Base-by-base conservation (phyloP, 2,329 filamentous ascomycete species). In the Aspergillus ibericus region DNA sequence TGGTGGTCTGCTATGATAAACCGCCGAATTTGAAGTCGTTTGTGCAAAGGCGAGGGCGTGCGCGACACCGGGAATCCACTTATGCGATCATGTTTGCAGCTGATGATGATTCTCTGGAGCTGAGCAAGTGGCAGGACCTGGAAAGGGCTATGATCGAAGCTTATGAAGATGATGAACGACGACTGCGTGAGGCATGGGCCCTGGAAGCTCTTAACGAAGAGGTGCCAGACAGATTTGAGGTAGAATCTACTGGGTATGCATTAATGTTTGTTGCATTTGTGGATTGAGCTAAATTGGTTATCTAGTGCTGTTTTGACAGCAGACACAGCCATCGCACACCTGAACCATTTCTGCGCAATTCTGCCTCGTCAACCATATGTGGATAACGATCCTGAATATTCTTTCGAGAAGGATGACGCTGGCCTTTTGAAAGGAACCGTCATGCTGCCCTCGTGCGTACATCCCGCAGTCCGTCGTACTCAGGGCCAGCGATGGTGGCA, bases 311-410 rank as follows among this genome's bases (percentile, higher is more conserved):
- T 85, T 12, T 77, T 97, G 13, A 89, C 89, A 10, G 80, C 92
- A 1, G 84, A 90, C 36, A 90, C 90, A 63, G 89, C 91, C 0
- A 85, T 88, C 49, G 75, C 81, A n/a, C 92, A 95, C 71, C 81
- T 98, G 1, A 81, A 90, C 48, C 91, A 96, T 72, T 96, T 97
- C 66, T 97, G 93, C 72, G 78, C 80, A 0, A 81, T 82, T 0
- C 72, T 92, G 0, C 81, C 84, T 0, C 76, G 78, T 0, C 82
- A 84, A 25, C 44, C 61, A 0, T 91, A 87, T 68, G 80, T 87
- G 6, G 85, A 92, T 63, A 77, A 78, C 16, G 78, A 83, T 1
- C 92, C 93, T 0, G 84, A 89, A 50, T 96, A 92, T 67, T 64
- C 65, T 0, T 71, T 68, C 25, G 60, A 71, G 6, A 66, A 72